A percentile compares a stretch with the other conserved stretches of the same genome.
Conservation (phyloP, 352 stramenopile species). For the Globisporangium splendens region DNA sequence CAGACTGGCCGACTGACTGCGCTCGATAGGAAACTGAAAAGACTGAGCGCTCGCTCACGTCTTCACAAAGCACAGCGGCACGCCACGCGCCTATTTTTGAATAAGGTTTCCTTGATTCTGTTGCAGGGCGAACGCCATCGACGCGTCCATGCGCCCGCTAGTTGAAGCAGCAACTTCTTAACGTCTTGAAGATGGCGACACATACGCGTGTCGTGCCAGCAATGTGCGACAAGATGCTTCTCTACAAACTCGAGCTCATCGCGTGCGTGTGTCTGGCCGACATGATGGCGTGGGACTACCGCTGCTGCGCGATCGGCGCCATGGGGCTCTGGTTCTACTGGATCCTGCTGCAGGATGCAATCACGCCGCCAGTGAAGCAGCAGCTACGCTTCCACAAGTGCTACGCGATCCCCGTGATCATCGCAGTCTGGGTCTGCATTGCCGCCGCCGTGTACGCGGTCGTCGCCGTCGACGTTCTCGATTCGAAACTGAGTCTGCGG, state of each 20-base stretch:
- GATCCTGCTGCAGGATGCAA: slow-evolving; percentile 37
- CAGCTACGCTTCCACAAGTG: slow-evolving; percentile 22
- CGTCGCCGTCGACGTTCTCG: slow-evolving; percentile 18
- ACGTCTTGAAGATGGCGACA: too few relatives aligned
- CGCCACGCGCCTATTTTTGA: too few relatives aligned
- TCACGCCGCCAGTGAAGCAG: slow-evolving; percentile 28
- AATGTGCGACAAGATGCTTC: not conserved
- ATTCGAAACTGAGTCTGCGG: slow-evolving; percentile 22
- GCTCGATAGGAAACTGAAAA: too few relatives aligned
- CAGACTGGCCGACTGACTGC: too few relatives aligned
- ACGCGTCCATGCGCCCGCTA: too few relatives aligned
- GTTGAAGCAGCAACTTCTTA: too few relatives aligned
- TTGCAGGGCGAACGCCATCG: too few relatives aligned
- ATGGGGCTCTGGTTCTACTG: slow-evolving; percentile 54
- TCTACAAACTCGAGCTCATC: slow-evolving; percentile 9
- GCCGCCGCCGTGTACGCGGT: slow-evolving; percentile 27
- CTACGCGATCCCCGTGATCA: slow-evolving; percentile 15
- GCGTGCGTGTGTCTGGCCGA: slow-evolving; percentile 21
- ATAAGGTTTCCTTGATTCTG: too few relatives aligned
- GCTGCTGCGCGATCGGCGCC: slow-evolving; percentile 26
- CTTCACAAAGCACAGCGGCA: too few relatives aligned
- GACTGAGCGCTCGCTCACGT: too few relatives aligned
- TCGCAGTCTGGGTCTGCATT: slow-evolving; percentile 20
- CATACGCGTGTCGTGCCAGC: too few relatives aligned
- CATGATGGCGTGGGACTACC: slow-evolving; percentile 26